These are phyloP conservation scores for Aspergillus saccharolyticus DNA, from an alignment of 495 filamentous ascomycete species.

Conservation along the genomic window DNA sequence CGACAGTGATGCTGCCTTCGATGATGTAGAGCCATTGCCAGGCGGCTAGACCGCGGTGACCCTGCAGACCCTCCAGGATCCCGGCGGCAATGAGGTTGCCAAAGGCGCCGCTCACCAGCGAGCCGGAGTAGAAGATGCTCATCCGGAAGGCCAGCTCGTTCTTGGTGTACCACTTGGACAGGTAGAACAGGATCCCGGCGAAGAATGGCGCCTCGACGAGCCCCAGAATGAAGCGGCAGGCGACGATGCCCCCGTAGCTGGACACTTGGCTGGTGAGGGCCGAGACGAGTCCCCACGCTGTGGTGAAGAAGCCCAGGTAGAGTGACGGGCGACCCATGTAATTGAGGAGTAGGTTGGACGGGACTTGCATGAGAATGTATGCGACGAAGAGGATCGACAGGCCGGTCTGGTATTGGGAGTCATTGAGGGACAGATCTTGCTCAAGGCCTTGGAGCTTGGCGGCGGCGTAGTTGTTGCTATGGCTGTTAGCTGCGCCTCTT, in stretches of 20 bases:
- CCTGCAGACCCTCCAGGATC: constrained; percentile 39
- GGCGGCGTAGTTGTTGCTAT: constrained; percentile 51
- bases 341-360: constrained; percentile 57
- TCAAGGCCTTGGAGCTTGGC: constrained; percentile 52
- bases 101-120: constrained; percentile 59
- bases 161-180: constrained; percentile 58
- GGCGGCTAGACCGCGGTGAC: constrained; percentile 35
- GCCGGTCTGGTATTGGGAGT: constrained; percentile 42
- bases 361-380: constrained; percentile 52
- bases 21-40: constrained; percentile 55
- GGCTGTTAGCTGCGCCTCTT: constrained; percentile 16
- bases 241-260: constrained; percentile 48
- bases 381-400: constrained; percentile 50
- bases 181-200: constrained; percentile 47
- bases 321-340: constrained; percentile 48
- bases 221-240: constrained; percentile 49
- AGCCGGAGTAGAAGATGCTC: constrained; percentile 63
- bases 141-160: constrained; percentile 54
- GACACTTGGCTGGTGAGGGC: constrained; percentile 48
- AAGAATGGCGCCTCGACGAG: constrained; percentile 52
- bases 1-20: constrained; percentile 39
- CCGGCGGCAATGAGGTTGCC: constrained; percentile 59
- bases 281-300: constrained; percentile 50
- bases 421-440: constrained; percentile 37
- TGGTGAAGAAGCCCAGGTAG: constrained; percentile 47